Percentiles rank a stretch among this genome's conserved stretches.
Conservation (phyloP, 2,329 filamentous ascomycete genomes). For the Curvularia sp. region DNA sequence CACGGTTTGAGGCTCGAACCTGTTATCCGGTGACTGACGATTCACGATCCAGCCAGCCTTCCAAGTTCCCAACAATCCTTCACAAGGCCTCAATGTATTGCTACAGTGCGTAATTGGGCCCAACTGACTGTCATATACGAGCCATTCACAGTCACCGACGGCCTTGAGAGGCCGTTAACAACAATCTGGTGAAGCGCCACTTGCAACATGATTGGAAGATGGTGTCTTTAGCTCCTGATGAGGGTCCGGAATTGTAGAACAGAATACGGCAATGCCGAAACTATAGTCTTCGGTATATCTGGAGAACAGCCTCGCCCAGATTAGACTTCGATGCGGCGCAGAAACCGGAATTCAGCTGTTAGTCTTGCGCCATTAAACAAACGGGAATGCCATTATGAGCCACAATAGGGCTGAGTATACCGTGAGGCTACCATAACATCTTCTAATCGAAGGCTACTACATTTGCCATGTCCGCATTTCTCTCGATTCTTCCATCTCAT, state of each 20-base stretch:
- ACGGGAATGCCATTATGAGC: not conserved
- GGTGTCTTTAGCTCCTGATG: not conserved
- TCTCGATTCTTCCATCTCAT: not conserved
- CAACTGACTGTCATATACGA: not conserved
- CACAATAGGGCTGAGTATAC: not conserved
- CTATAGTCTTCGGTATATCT: not conserved
- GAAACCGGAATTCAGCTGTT: not conserved
- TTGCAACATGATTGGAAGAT: not conserved
- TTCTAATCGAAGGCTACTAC: not conserved
- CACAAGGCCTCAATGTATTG: not conserved
- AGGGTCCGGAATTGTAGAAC: not conserved
- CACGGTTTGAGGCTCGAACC: not conserved
- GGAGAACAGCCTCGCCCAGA: not conserved
- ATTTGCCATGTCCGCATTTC: not conserved
- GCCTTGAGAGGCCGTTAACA: not conserved
- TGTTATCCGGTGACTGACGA: not conserved
- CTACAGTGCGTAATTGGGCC: not conserved
- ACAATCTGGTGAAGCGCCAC: not conserved
- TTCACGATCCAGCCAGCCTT: not conserved
- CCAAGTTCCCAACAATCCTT: not conserved
- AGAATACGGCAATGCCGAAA: not conserved
- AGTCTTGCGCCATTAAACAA: not conserved
- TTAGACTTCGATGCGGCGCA: not conserved
- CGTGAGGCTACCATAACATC: not conserved
- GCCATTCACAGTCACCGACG: not conserved